Evolutionary conservation across 768 basidiomycete species (phyloP).

Genomic region (Boletus rubescentipes): DNA sequence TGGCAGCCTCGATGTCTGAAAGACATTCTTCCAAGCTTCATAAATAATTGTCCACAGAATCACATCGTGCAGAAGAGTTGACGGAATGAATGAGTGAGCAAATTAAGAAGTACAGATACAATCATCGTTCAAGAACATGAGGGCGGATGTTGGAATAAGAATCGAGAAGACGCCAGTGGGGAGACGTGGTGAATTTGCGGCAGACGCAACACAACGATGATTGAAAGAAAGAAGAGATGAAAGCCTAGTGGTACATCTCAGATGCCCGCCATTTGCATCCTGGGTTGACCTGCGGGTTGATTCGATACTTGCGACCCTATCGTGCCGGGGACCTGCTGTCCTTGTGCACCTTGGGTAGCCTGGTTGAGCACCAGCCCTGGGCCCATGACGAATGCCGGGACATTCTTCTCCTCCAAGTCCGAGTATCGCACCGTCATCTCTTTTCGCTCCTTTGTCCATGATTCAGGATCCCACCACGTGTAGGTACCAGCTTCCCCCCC

Average conservation of each 20-base stretch:
- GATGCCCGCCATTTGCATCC: constrained; percentile 37
- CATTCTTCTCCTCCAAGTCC: constrained; percentile 73
- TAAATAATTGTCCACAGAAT: constrained; percentile 20
- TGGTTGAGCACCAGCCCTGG: constrained; percentile 46
- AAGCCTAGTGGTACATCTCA: constrained; percentile 20
- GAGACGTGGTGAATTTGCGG: constrained; percentile 4
- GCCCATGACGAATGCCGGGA: constrained; percentile 57
- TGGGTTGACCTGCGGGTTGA: constrained; percentile 30
- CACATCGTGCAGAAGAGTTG: constrained; percentile 21
- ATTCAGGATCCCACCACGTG: constrained; percentile 86
- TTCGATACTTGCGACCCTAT: constrained; percentile 29
- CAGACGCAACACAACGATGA: constrained; percentile 13
- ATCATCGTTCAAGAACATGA: constrained; percentile 35
- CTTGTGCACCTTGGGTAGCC: constrained; percentile 30
- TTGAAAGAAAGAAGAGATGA: not conserved
- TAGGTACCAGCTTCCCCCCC: constrained; percentile 87
- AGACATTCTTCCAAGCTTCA: not conserved
- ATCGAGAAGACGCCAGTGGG: constrained; percentile 5
- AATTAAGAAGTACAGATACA: constrained; percentile 39
- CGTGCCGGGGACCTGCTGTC: constrained; percentile 38
- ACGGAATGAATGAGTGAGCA: constrained; percentile 25
- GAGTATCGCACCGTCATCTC: constrained; percentile 74
- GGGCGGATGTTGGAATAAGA: constrained; percentile 21
- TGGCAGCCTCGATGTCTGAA: not conserved
- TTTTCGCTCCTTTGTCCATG: constrained; percentile 74